Evolutionary conservation across 352 stramenopile genomes (phyloP).

Genomic region (Aphanomyces cochlioides): DNA sequence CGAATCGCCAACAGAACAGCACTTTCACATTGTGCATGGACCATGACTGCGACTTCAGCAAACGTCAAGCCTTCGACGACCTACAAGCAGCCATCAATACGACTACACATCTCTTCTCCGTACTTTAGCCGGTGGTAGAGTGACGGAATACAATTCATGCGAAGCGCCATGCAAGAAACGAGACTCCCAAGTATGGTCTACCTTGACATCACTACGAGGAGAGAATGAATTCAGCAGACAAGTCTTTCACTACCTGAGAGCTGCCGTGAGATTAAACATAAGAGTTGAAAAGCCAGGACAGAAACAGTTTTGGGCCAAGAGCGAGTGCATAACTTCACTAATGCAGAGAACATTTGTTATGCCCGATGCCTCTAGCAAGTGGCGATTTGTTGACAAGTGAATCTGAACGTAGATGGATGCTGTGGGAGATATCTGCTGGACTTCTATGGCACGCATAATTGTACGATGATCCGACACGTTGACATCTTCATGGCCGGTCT

Average conservation of each 20-base stretch:
- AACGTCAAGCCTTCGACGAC: conserved; percentile 71
- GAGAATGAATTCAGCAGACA: conserved; percentile 11
- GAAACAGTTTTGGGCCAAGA: conserved; percentile 78
- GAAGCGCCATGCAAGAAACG: conserved; percentile 66
- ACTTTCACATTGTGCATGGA: conserved; percentile 47
- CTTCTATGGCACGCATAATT: conserved; percentile 71
- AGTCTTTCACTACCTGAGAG: conserved; percentile 52
- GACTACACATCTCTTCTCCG: neutral
- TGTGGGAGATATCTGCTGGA: conserved; percentile 52
- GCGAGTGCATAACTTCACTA: conserved; percentile 67
- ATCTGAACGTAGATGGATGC: conserved; percentile 66
- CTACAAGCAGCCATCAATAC: conserved; percentile 15
- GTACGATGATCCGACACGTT: conserved; percentile 71
- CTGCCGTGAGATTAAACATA: conserved; percentile 81
- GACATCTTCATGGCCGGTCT: conserved; percentile 57
- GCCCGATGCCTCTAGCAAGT: conserved; percentile 66
- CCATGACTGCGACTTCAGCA: conserved; percentile 68
- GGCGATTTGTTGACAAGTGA: conserved; percentile 66
- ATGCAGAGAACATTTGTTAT: conserved; percentile 79
- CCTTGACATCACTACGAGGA: conserved; percentile 29
- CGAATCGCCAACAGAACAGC: conserved; percentile 17
- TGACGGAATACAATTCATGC: conserved; percentile 74
- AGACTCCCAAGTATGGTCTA: conserved; percentile 50
- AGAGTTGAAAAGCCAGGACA: conserved; percentile 82
- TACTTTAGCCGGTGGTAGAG: conserved; percentile 47